Evolutionary conservation across 2,329 filamentous ascomycete species (phyloP), one percentile per base, ranked within the genome.

Genomic region (Fusarium ramigenum): DNA sequence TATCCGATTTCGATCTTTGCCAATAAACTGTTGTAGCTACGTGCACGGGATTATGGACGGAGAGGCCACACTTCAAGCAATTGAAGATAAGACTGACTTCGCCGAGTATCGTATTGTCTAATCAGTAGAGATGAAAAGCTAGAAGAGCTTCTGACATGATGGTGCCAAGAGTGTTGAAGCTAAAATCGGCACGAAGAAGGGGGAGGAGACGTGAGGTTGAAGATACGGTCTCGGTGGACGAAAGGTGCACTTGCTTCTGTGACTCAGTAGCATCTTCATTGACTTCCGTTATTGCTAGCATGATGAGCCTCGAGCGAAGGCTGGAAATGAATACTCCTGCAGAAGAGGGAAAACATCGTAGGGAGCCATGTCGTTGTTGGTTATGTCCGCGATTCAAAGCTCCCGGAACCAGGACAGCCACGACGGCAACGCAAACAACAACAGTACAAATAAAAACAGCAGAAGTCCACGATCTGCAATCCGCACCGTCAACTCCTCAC

Each of bases 21-120:
- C 19, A 19, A 19, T 42, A 36, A 56, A 12, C 12, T 36, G 9
- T 10, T 28, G 14, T 16, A 56, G 58, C 30, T 61, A 61, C 15
- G 5, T 57, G 15, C 58, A 61, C 9, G 58, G 58, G 1, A 61
- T 43, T 11, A 61, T 61, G 58, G 49, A 61, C 19, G 50, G 50
- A 32, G 50, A 62, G 21, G 40, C 50, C 10, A n/a, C 30, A 15
- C 7, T 9, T 7, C 25, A 10, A 30, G 34, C 9, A 6, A 10
- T 25, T 5, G 4, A 62, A 30, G 40, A 39, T 1, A 58, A 46
- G 14, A 16, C 10, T 2, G 25, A n/a, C 18, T 62, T 62, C 12
- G 2, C 5, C 2, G 14, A 46, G 11, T 62, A 34, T 32, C 25
- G 21, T 6, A 28, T 63, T 19, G 16, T 25, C 15, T 58, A 19